Conservation (phyloP, 164 flowering plant genomes). For the Kingdonia uniflora region DNA sequence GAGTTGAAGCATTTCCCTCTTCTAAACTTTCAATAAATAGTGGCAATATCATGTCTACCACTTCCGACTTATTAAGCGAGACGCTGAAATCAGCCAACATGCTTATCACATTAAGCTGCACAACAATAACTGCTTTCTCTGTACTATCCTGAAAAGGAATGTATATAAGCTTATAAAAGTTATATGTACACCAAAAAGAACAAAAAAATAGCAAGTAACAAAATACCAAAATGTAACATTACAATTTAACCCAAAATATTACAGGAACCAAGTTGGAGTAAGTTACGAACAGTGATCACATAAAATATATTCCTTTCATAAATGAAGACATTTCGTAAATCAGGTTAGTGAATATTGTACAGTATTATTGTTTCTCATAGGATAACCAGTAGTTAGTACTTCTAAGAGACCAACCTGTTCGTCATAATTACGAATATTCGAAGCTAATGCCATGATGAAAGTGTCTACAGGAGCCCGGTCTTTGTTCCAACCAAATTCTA, state of each 20-base stretch:
- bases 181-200: too few relatives aligned
- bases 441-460: too few relatives aligned
- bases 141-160: conserved; percentile 55
- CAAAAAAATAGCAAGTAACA: too few relatives aligned
- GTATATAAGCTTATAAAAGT: too few relatives aligned
- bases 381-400: too few relatives aligned
- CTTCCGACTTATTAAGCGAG: conserved; percentile 71
- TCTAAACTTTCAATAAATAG: conserved; percentile 90
- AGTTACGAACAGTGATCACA: too few relatives aligned
- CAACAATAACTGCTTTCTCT: conserved; percentile 58
- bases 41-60: conserved; percentile 90
- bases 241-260: too few relatives aligned
- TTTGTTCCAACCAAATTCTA: conserved; percentile 82
- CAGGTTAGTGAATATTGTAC: conserved; percentile 35
- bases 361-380: too few relatives aligned
- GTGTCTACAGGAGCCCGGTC: conserved; percentile 89
- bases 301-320: background rate
- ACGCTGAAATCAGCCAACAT: conserved; percentile 80
- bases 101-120: conserved; percentile 75
- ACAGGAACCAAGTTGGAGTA: too few relatives aligned
- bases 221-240: too few relatives aligned
- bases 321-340: conserved; percentile 26
- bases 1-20: conserved; percentile 94
- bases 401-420: too few relatives aligned
- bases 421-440: too few relatives aligned